Evolutionary conservation across 2,329 filamentous ascomycete genomes (phyloP).

Genomic region (Acarospora socialis): DNA sequence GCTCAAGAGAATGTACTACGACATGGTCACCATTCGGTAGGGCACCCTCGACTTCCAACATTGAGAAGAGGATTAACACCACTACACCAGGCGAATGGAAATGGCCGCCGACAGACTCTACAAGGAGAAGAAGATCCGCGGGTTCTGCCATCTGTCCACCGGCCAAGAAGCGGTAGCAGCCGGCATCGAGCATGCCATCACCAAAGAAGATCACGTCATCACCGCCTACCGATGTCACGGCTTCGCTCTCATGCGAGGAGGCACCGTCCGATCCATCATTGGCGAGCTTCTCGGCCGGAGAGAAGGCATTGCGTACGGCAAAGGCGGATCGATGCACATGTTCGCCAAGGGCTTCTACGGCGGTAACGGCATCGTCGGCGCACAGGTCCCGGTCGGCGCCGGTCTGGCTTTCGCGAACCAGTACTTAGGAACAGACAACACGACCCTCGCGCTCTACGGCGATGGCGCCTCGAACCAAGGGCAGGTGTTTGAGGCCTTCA

Average conservation of each 20-base stretch:
- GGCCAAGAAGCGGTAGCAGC: slow-evolving; percentile 95
- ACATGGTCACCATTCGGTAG: slow-evolving; percentile 92
- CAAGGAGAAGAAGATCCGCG: slow-evolving; percentile 99
- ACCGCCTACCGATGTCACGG: slow-evolving; percentile 99
- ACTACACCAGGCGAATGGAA: slow-evolving; percentile 72
- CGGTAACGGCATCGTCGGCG: slow-evolving; percentile 97
- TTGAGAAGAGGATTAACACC: slow-evolving; percentile 4
- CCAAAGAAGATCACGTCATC: slow-evolving; percentile 83
- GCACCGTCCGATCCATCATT: slow-evolving; percentile 78
- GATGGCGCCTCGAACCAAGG: slow-evolving; percentile 98
- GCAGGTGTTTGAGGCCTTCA: slow-evolving; percentile 98
- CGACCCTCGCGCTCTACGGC: slow-evolving; percentile 83
- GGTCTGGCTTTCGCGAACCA: slow-evolving; percentile 95
- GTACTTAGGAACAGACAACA: slow-evolving; percentile 77
- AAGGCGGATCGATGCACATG: slow-evolving; percentile 99
- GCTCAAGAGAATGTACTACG: slow-evolving; percentile 96
- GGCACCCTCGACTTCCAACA: slow-evolving; percentile 17
- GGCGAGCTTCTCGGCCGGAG: slow-evolving; percentile 89
- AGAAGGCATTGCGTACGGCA: slow-evolving; percentile 95
- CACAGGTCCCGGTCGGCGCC: slow-evolving; percentile 92
- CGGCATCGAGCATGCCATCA: slow-evolving; percentile 93
- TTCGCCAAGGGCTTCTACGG: slow-evolving; percentile 96
- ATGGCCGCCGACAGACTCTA: slow-evolving; percentile 98
- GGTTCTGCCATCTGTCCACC: slow-evolving; percentile 97
- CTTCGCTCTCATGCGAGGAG: slow-evolving; percentile 93